Percentiles rank a stretch among this genome's conserved stretches.
Evolutionary conservation across 495 filamentous ascomycete species (phyloP).

Genomic region (Penicillium macrosclerotiorum): DNA sequence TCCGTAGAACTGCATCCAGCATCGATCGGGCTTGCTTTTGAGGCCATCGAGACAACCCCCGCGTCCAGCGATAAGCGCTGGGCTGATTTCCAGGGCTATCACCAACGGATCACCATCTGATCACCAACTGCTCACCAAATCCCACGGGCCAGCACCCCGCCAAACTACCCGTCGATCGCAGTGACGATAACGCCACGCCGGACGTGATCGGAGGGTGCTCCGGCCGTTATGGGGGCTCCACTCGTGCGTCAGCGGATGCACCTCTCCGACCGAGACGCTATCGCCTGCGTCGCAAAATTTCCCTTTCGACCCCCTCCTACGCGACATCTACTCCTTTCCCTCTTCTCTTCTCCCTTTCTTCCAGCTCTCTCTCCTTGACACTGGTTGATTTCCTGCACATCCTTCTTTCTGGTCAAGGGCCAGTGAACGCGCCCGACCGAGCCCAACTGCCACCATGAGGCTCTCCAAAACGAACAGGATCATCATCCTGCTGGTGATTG

Average conservation of each 20-base stretch:
- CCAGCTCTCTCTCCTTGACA: background rate
- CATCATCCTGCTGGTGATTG: constrained; percentile 86
- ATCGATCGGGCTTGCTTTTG: no score
- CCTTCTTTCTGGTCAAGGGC: no score
- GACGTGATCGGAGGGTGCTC: constrained; percentile 16
- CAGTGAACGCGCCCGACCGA: constrained; percentile 29
- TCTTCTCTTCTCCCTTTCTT: background rate
- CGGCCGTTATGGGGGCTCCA: constrained; percentile 6
- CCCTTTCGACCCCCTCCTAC: background rate
- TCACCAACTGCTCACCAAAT: no score
- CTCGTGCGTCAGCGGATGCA: background rate
- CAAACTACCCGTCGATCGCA: no score
- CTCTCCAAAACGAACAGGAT: constrained; percentile 93
- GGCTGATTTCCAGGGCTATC: no score
- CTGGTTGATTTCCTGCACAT: constrained; percentile 9
- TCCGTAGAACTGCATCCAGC: no score
- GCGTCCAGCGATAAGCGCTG: no score
- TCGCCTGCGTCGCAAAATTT: constrained; percentile 7
- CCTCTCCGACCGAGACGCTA: background rate
- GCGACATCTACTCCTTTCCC: background rate
- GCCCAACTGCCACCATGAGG: constrained; percentile 56
- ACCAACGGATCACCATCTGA: no score
- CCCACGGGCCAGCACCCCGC: no score
- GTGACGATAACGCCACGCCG: constrained; percentile 18
- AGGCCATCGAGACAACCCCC: no score